These are phyloP conservation scores for Jacaranda copaia DNA, from an alignment of 257 asterid species.

Conservation along the genomic window DNA sequence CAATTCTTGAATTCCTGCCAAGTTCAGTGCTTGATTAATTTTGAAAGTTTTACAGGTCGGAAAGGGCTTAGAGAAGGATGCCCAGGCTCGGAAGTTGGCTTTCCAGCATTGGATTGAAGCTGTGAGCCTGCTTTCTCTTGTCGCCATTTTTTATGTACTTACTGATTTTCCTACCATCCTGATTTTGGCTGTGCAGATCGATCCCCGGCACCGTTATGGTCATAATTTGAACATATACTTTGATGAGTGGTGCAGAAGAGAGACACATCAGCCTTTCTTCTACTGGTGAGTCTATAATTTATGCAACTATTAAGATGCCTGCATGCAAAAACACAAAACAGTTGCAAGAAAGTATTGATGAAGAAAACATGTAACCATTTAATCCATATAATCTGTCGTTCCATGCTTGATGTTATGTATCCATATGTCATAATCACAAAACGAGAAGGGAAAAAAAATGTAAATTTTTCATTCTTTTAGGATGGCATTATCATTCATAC, in stretches of 20 bases:
- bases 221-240: slow-evolving; percentile 67
- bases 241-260: slow-evolving; percentile 63
- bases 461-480: too few relatives aligned
- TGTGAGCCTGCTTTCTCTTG: slow-evolving; percentile 45
- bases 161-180: background rate
- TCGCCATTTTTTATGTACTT: background rate
- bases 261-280: slow-evolving; percentile 77
- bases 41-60: slow-evolving; percentile 60
- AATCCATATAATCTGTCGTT: too few relatives aligned
- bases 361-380: too few relatives aligned
- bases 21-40: background rate
- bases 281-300: slow-evolving; percentile 62
- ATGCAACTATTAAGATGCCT: background rate
- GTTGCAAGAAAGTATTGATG: background rate
- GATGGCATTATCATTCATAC: background rate
- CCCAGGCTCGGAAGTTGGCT: slow-evolving; percentile 72
- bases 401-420: too few relatives aligned
- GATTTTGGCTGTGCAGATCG: slow-evolving; percentile 48
- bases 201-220: slow-evolving; percentile 88
- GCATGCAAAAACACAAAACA: background rate
- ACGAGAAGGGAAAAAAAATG: too few relatives aligned
- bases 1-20: background rate
- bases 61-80: slow-evolving; percentile 74
- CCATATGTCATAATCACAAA: too few relatives aligned
- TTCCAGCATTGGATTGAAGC: slow-evolving; percentile 97